Evolutionary conservation across 257 asterid species (phyloP).

Genomic region (Forsythia suspensa): DNA sequence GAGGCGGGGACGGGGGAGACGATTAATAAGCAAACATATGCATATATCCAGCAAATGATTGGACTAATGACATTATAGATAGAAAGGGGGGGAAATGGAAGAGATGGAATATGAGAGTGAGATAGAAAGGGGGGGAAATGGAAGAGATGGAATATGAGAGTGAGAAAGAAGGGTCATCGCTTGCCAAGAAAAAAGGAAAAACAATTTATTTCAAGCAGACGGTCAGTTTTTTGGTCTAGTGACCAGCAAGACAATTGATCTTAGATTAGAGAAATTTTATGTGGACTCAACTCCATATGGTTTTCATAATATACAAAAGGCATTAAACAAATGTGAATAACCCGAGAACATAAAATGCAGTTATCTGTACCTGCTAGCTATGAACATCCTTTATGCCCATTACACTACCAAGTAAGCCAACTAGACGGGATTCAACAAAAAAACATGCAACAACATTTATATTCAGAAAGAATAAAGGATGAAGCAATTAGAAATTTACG

Average conservation of each 20-base stretch:
- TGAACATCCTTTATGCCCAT: background rate
- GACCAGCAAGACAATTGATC: background rate
- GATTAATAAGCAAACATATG: background rate
- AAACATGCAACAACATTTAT: background rate
- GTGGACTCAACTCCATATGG: background rate
- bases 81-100: background rate
- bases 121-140: background rate
- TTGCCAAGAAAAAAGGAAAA: background rate
- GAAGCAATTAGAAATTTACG: conserved; percentile 48
- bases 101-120: too few species aligned
- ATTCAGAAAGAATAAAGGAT: conserved; percentile 1
- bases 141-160: background rate
- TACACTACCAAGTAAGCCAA: background rate
- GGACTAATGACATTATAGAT: too few species aligned
- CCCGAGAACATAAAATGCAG: background rate
- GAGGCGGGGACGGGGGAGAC: background rate
- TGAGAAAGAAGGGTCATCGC: background rate
- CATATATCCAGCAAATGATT: background rate
- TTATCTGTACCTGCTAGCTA: background rate
- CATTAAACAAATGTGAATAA: background rate
- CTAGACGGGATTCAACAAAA: background rate
- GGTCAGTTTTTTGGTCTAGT: background rate
- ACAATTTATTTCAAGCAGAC: background rate
- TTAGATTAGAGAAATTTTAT: background rate
- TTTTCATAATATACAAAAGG: background rate